phyloP scores from a whole-genome alignment of 2,329 filamentous ascomycete species.

The Sclerotiophoma versabilis region DNA sequence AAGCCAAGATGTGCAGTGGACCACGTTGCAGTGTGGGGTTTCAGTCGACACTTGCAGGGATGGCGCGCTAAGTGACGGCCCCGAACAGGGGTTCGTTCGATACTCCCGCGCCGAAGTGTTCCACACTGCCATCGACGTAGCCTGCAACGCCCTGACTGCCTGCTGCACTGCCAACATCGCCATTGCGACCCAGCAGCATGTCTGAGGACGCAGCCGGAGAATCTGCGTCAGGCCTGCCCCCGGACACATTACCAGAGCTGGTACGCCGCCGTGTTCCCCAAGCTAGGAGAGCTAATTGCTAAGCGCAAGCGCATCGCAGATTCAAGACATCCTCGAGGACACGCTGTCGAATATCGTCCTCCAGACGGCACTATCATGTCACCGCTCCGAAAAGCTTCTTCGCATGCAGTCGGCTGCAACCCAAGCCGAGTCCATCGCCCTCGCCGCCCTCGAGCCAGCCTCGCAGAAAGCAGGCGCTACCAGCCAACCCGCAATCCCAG shows the following conservation, averaged over 20 bases:
- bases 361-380: slow-evolving; percentile 75
- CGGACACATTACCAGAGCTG: slow-evolving; percentile 41
- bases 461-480: slow-evolving; percentile 39
- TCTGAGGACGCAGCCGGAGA: slow-evolving; percentile 45
- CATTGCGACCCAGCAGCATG: slow-evolving; percentile 39
- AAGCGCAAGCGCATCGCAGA: slow-evolving; percentile 33
- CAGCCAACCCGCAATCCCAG: slow-evolving; percentile 62
- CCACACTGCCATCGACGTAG: slow-evolving; percentile 17
- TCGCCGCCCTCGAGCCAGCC: slow-evolving; percentile 44
- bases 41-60: slow-evolving; percentile 9
- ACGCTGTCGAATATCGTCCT: slow-evolving; percentile 78
- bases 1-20: neutral
- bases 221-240: slow-evolving; percentile 34
- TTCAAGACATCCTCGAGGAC: slow-evolving; percentile 70
- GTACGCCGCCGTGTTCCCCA: slow-evolving; percentile 28
- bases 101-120: slow-evolving; percentile 12
- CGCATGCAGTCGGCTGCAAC: slow-evolving; percentile 68
- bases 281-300: slow-evolving; percentile 32
- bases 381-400: slow-evolving; percentile 80
- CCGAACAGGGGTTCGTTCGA: slow-evolving; percentile 13
- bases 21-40: slow-evolving; percentile 9
- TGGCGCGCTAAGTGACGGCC: slow-evolving; percentile 7
- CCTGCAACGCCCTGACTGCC: slow-evolving; percentile 14
- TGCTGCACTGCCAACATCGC: slow-evolving; percentile 21
- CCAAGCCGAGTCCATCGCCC: slow-evolving; percentile 49